A percentile compares a stretch with the other conserved stretches of the same genome.
Evolutionary conservation across 1,284 basidiomycete genomes (phyloP).

Genomic region (Anthracocystis panici-leucophaei): DNA sequence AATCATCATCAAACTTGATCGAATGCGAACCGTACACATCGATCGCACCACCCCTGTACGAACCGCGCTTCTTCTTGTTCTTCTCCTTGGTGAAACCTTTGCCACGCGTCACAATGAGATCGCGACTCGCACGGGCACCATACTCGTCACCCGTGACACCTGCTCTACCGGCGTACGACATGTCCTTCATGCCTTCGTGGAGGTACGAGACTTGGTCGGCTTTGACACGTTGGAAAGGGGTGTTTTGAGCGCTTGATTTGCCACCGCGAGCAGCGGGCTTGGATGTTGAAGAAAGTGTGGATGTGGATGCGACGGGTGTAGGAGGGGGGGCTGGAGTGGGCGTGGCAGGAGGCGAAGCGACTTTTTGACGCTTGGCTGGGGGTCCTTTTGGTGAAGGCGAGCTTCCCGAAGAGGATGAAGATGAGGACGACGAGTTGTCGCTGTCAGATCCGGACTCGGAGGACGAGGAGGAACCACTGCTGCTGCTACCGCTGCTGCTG

Average conservation of each 20-base stretch:
- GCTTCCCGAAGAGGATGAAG: slow-evolving; percentile 9
- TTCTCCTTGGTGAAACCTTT: slow-evolving; percentile 98
- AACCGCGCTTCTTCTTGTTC: slow-evolving; percentile 97
- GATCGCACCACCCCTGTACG: slow-evolving; percentile 69
- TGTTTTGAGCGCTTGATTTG: slow-evolving; percentile 20
- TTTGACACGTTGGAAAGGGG: slow-evolving; percentile 84
- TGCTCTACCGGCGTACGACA: slow-evolving; percentile 83
- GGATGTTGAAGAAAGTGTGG: slow-evolving; percentile 17
- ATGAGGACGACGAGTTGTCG: slow-evolving; percentile 14
- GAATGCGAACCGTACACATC: slow-evolving; percentile 62
- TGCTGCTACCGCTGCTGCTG: slow-evolving; percentile 11
- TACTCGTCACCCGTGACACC: slow-evolving; percentile 78
- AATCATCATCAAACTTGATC: slow-evolving; percentile 67
- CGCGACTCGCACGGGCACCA: slow-evolving; percentile 84
- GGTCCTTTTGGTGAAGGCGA: slow-evolving; percentile 35
- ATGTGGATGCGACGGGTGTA: slow-evolving; percentile 12
- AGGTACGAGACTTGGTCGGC: slow-evolving; percentile 75
- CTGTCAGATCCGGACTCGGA: slow-evolving; percentile 15
- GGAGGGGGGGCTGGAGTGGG: slow-evolving; percentile 6
- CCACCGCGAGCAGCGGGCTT: not conserved
- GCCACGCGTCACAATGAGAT: slow-evolving; percentile 91
- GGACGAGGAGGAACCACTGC: slow-evolving; percentile 27
- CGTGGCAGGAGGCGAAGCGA: slow-evolving; percentile 11
- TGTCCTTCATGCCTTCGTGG: slow-evolving; percentile 79
- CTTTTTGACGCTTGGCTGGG: slow-evolving; percentile 43